Conservation (phyloP, 495 filamentous ascomycete genomes). For the Parachaetomium inaequale region DNA sequence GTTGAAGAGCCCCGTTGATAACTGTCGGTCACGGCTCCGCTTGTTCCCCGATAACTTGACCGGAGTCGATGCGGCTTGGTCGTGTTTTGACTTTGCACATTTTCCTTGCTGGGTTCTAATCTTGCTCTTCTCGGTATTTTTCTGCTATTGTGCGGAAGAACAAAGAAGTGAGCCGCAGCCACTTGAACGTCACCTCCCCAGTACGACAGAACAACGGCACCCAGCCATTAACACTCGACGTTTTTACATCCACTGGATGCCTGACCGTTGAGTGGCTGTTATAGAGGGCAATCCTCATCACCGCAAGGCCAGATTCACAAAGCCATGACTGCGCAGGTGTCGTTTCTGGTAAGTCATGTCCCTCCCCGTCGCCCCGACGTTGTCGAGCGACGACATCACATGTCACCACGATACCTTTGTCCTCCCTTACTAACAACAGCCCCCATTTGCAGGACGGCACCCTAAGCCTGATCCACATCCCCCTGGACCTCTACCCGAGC, state of each 20-base stretch:
- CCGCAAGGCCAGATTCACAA: not conserved
- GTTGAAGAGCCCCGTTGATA: not conserved
- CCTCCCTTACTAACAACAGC: conserved; percentile 12
- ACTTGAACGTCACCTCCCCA: not conserved
- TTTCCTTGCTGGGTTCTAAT: not conserved
- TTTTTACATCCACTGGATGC: not conserved
- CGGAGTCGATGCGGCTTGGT: not conserved
- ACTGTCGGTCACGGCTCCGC: not conserved
- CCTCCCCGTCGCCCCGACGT: not conserved
- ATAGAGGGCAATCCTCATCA: not conserved
- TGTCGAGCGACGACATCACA: not conserved
- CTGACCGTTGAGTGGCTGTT: conserved; percentile 3
- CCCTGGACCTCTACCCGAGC: conserved; percentile 71
- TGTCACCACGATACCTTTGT: not conserved
- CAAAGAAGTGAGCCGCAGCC: not conserved
- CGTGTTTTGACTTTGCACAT: not conserved
- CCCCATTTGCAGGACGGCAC: conserved; percentile 66
- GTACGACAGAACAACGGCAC: not conserved
- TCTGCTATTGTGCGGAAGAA: not conserved
- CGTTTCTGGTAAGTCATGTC: conserved; percentile 50
- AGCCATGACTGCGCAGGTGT: conserved; percentile 55
- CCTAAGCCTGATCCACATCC: conserved; percentile 87
- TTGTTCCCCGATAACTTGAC: not conserved
- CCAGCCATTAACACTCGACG: not conserved
- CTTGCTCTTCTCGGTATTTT: not conserved